These are phyloP conservation scores for Trichoderma citrinoviride DNA, from an alignment of 2,329 filamentous ascomycete genomes.

Conservation along the genomic window DNA sequence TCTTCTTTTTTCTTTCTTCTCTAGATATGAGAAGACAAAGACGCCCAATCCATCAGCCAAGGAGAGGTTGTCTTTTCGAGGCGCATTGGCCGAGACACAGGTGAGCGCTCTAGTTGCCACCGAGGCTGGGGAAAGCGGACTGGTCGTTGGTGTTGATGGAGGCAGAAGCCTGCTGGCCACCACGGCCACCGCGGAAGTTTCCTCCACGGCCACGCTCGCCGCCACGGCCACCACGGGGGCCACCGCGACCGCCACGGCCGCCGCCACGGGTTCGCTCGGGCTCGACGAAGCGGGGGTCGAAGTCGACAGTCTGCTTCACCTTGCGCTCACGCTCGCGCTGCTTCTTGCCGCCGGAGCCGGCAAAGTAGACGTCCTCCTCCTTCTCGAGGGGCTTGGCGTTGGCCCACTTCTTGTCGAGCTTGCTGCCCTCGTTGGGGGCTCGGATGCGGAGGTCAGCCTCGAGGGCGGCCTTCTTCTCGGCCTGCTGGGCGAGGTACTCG, in stretches of 20 bases:
- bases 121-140: slow-evolving; percentile 60
- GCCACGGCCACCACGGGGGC: slow-evolving; percentile 49
- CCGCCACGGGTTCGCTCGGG: slow-evolving; percentile 56
- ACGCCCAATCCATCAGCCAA: slow-evolving; percentile 20
- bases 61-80: slow-evolving; percentile 18
- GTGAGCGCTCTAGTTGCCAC: slow-evolving; percentile 46
- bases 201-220: slow-evolving; percentile 47
- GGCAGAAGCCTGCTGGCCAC: slow-evolving; percentile 38
- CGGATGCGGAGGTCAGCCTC: slow-evolving; percentile 66
- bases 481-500: slow-evolving; percentile 75
- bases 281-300: slow-evolving; percentile 81
- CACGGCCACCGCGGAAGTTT: slow-evolving; percentile 44
- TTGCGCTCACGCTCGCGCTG: slow-evolving; percentile 85
- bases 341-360: slow-evolving; percentile 71
- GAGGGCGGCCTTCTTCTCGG: slow-evolving; percentile 73
- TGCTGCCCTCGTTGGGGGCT: slow-evolving; percentile 88
- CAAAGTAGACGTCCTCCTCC: slow-evolving; percentile 72
- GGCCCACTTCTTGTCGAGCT: slow-evolving; percentile 89
- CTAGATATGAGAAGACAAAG: slow-evolving; percentile 15
- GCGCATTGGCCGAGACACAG: slow-evolving; percentile 2
- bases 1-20: neutral
- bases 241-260: slow-evolving; percentile 55
- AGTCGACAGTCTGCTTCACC: slow-evolving; percentile 84
- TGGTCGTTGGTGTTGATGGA: slow-evolving; percentile 57
- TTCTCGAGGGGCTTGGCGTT: slow-evolving; percentile 70